Evolutionary conservation across 192 early-diverging fungal genomes (phyloP).

Genomic region (Mortierella alpina): DNA sequence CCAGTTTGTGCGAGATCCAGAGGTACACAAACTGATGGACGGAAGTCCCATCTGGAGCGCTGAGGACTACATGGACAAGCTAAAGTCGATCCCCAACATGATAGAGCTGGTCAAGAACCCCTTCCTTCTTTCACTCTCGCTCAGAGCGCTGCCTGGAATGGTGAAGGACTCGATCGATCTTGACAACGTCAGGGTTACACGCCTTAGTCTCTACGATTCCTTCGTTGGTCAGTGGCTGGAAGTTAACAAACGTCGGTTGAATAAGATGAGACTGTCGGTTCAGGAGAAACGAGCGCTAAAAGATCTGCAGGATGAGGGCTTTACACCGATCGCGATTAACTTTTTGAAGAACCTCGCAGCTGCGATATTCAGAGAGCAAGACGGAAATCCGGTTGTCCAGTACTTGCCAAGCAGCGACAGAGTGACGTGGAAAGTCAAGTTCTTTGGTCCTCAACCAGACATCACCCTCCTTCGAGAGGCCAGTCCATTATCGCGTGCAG

Average conservation of each 20-base stretch:
- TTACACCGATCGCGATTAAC: neutral
- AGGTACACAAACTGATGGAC: no score
- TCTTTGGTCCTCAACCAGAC: neutral
- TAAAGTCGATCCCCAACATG: no score
- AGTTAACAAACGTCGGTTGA: neutral
- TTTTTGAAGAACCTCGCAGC: constrained; percentile 6
- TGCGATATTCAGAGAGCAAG: neutral
- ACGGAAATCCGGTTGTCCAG: constrained; percentile 5
- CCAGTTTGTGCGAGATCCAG: neutral
- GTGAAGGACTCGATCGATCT: neutral
- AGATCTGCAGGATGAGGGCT: neutral
- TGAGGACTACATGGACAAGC: no score
- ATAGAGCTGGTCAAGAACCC: no score
- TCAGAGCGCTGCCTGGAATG: neutral
- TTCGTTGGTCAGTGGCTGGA: constrained; percentile 8
- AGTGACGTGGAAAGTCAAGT: constrained; percentile 4
- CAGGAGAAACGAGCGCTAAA: neutral
- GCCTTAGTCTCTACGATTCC: neutral
- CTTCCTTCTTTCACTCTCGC: neutral
- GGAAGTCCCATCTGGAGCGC: no score
- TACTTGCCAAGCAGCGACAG: neutral
- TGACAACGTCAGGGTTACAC: neutral
- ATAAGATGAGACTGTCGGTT: neutral
- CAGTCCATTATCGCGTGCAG: neutral
- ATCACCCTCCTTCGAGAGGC: neutral